A percentile compares a stretch with the other conserved stretches of the same genome.
Conservation (phyloP, 192 early-diverging fungal genomes). For the Mycoemilia scoparia region DNA sequence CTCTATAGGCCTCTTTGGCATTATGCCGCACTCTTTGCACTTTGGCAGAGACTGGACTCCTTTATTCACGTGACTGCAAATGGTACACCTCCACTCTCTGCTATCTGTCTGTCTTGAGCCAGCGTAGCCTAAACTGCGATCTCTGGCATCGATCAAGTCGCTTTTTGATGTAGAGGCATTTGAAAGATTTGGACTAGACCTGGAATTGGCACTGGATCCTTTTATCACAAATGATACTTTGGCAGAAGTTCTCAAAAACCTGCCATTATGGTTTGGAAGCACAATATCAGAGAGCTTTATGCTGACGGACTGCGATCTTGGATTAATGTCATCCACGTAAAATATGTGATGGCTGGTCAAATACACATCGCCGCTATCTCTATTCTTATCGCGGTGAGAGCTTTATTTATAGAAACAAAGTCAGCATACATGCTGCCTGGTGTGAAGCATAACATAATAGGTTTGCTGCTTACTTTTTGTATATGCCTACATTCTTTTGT, state of each 20-base stretch:
- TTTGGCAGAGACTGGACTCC: conserved; percentile 10
- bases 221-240: conserved; percentile 12
- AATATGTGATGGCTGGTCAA: conserved; percentile 55
- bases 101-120: no score
- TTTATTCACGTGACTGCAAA: conserved; percentile 20
- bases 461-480: conserved; percentile 7
- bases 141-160: no score
- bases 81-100: conserved; percentile 25
- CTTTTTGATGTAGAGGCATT: no score
- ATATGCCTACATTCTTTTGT: conserved; percentile 25
- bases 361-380: conserved; percentile 56
- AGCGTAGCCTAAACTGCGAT: no score
- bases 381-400: conserved; percentile 27
- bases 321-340: conserved; percentile 52
- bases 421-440: neutral
- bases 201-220: neutral
- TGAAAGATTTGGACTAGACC: no score
- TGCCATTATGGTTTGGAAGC: conserved; percentile 15
- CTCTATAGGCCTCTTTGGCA: conserved; percentile 3
- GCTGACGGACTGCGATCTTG: conserved; percentile 35
- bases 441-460: no score
- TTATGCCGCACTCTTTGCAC: conserved; percentile 23
- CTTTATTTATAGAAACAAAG: neutral
- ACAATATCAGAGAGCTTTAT: conserved; percentile 27
- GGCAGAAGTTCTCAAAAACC: conserved; percentile 22